Evolutionary conservation across 257 asterid genomes (phyloP), one percentile per base, ranked within the genome.

Genomic region (Coffea canephora): DNA sequence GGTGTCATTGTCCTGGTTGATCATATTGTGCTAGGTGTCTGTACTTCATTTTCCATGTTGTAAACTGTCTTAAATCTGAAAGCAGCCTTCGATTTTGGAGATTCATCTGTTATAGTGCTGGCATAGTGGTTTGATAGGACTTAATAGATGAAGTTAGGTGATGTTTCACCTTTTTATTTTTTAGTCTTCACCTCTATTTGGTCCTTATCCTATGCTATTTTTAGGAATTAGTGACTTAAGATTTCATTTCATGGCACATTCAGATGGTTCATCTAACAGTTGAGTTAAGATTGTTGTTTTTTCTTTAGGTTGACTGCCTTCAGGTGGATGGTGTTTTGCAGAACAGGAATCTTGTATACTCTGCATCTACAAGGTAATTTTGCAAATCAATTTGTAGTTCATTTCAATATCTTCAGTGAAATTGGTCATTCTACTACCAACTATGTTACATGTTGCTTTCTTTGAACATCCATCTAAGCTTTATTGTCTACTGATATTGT

Each of bases 261-360:
- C 19, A 45, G 48, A 69, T 81, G 4, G 25, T 70, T 68, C 62
- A 61, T 74, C 79, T 46, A 5, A 36, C 27, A 46, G 72, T 45
- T 81, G 64, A 82, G 49, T 23, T 52, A 72, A 11, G 71, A 57
- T 62, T 67, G 27, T 76, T 71, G 65, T 54, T 52, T 66, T 27
- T 82, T 83, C 65, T 86, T 75, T 89, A 95, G 99, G 99, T 93
- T 88, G 96, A 92, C 75, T 95, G 99, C 88, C 97, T 95, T 82
- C 97, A 88, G 86, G 97, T 95, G 89, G 98, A 95, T 79, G 99
- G 99, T 81, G 99, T 95, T 77, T 87, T 95, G 88, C 90, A 93
- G 82, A 92, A 85, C 68, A 90, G 95, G 64, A 95, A 95, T 86
- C 98, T 95, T 80, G 98, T 95, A 78, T 95, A 95, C 79, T 90